Percentiles rank a stretch among this genome's conserved stretches.
phyloP scores from a whole-genome alignment of 495 filamentous ascomycete species.

The Eremomyces bilateralis region DNA sequence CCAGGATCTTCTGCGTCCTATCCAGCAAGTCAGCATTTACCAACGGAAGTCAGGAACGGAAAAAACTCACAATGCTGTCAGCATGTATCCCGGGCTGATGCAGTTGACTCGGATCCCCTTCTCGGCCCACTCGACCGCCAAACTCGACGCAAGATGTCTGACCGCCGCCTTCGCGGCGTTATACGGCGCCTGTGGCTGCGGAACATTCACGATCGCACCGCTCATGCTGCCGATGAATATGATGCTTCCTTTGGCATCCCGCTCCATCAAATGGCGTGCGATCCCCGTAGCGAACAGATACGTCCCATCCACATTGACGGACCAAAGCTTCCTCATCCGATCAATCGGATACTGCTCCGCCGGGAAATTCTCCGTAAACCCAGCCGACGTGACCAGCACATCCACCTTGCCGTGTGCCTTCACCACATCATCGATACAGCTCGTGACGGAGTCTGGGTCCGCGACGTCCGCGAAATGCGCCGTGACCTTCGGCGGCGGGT shows the following conservation, averaged over 20 bases:
- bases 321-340: conserved; percentile 77
- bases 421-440: conserved; percentile 46
- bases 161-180: conserved; percentile 82
- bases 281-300: conserved; percentile 72
- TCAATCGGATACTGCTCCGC: conserved; percentile 75
- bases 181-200: conserved; percentile 83
- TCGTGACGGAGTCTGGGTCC: conserved; percentile 49
- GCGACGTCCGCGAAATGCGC: conserved; percentile 81
- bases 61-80: conserved; percentile 58
- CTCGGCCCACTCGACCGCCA: conserved; percentile 80
- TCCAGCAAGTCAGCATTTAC: neutral
- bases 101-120: conserved; percentile 74
- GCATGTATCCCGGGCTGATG: conserved; percentile 84
- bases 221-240: conserved; percentile 95
- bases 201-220: conserved; percentile 78
- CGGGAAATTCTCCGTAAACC: conserved; percentile 89
- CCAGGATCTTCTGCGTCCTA: conserved; percentile 82
- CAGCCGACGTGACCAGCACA: conserved; percentile 82
- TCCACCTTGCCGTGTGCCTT: conserved; percentile 61
- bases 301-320: conserved; percentile 85
- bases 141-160: conserved; percentile 52
- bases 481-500: conserved; percentile 57
- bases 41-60: neutral
- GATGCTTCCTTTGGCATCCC: conserved; percentile 58
- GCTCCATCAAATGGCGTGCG: conserved; percentile 73